Percentiles rank a stretch among this genome's conserved stretches.
Conservation (phyloP, 345 rosid species). For the thale cress (Arabidopsis thaliana) region DNA sequence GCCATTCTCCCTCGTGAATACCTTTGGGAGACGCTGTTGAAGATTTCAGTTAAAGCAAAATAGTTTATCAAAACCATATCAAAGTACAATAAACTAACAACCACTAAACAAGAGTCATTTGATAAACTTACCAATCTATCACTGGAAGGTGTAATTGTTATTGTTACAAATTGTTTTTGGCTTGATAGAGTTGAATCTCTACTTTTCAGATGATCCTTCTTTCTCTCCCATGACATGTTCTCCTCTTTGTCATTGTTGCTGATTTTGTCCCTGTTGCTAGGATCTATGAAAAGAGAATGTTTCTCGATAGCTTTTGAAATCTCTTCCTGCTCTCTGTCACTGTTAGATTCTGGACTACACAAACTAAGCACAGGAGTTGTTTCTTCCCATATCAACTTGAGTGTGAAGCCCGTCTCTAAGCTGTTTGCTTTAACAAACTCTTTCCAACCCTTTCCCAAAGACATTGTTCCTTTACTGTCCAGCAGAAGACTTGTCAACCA, state of each 20-base stretch:
- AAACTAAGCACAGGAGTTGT: constrained; percentile 20
- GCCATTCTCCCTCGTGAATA: not conserved
- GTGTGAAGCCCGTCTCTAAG: not conserved
- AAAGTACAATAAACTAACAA: not conserved
- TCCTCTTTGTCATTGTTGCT: constrained; percentile 2
- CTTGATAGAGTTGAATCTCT: constrained; percentile 25
- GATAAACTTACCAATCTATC: constrained; percentile 2
- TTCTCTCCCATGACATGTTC: not conserved
- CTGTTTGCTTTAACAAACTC: not conserved
- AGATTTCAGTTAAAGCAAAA: not conserved
- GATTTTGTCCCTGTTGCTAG: not conserved
- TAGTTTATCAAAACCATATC: not conserved
- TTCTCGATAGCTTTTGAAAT: not conserved
- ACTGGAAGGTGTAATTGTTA: not conserved
- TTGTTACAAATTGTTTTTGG: constrained; percentile 6
- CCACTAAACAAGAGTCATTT: not conserved
- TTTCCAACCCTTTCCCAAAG: constrained; percentile 24
- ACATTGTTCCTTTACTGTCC: not conserved
- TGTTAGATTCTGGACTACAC: not conserved
- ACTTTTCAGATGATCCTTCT: not conserved
- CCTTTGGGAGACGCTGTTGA: not conserved
- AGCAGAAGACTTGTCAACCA: not conserved
- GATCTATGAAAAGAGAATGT: not conserved
- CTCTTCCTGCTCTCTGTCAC: constrained; percentile 16
- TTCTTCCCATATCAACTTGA: constrained; percentile 22